Percentiles rank a stretch among this genome's conserved stretches.
Conservation (phyloP, 1,139 yeast genomes). For the Taphrina wiesneri region DNA sequence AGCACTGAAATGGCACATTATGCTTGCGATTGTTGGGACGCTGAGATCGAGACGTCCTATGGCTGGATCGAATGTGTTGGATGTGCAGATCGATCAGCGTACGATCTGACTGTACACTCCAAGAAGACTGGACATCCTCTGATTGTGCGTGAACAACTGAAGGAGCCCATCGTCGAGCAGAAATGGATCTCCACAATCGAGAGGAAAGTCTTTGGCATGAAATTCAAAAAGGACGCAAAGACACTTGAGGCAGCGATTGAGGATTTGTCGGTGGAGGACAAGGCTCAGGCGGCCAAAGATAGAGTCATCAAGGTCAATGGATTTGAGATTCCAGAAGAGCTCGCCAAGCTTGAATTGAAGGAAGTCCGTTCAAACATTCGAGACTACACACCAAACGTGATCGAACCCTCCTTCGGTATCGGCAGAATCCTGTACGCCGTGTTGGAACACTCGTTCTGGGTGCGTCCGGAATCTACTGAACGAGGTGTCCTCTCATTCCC, state of each 20-base stretch:
- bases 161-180: conserved; percentile 80
- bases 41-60: conserved; percentile 89
- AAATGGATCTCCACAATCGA: conserved; percentile 79
- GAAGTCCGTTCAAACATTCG: conserved; percentile 58
- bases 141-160: conserved; percentile 86
- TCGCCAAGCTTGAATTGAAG: conserved; percentile 57
- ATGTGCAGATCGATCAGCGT: conserved; percentile 99
- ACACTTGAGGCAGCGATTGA: conserved; percentile 78
- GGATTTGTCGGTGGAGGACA: conserved; percentile 79
- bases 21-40: conserved; percentile 99
- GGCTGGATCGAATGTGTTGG: conserved; percentile 99
- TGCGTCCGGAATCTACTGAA: conserved; percentile 86
- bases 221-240: conserved; percentile 95
- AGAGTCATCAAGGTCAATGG: conserved; percentile 67
- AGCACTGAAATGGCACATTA: conserved; percentile 99
- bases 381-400: conserved; percentile 95
- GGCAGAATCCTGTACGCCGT: conserved; percentile 94
- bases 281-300: conserved; percentile 64
- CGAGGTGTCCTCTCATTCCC: conserved; percentile 92
- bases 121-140: conserved; percentile 93
- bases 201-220: conserved; percentile 96
- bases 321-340: conserved; percentile 60
- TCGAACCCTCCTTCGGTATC: conserved; percentile 98
- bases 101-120: conserved; percentile 92
- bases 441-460: conserved; percentile 94